These are phyloP conservation scores for Lepidium didymum DNA, from an alignment of 345 rosid species.

Conservation along the genomic window DNA sequence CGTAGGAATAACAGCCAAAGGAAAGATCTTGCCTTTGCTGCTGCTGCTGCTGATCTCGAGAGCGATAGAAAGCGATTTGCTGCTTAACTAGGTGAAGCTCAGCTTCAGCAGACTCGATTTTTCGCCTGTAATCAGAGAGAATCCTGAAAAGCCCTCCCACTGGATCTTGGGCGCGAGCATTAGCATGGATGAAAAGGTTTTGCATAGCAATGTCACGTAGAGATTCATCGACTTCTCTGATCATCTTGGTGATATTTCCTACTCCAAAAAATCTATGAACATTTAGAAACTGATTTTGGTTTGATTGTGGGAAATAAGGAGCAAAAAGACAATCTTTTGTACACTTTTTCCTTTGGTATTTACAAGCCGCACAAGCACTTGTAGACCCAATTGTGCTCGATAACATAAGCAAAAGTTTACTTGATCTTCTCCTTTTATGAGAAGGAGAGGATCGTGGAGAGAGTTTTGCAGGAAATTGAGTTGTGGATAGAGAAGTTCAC, in stretches of 20 bases:
- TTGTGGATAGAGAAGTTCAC: too few relatives aligned
- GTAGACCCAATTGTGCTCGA: not conserved
- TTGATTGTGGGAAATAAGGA: conserved; percentile 35
- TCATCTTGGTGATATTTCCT: conserved; percentile 26
- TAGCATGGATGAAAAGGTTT: conserved; percentile 34
- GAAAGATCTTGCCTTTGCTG: conserved; percentile 1
- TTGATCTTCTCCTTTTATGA: too few relatives aligned
- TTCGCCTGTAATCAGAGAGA: not conserved
- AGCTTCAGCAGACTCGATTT: not conserved
- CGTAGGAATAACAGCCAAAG: not conserved
- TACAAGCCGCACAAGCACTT: conserved; percentile 47
- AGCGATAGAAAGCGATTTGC: conserved; percentile 10
- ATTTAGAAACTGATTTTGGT: conserved; percentile 22
- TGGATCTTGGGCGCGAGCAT: conserved; percentile 38
- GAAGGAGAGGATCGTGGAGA: too few relatives aligned
- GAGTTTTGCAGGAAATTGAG: too few relatives aligned
- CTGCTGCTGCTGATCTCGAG: not conserved
- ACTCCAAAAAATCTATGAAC: conserved; percentile 46
- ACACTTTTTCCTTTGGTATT: conserved; percentile 39
- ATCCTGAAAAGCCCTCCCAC: conserved; percentile 33
- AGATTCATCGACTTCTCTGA: not conserved
- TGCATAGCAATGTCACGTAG: conserved; percentile 9
- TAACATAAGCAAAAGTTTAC: not conserved
- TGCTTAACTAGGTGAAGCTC: conserved; percentile 15
- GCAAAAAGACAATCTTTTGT: conserved; percentile 29